phyloP scores from a whole-genome alignment of 2,329 filamentous ascomycete species.

The Metarhizium humberi region DNA sequence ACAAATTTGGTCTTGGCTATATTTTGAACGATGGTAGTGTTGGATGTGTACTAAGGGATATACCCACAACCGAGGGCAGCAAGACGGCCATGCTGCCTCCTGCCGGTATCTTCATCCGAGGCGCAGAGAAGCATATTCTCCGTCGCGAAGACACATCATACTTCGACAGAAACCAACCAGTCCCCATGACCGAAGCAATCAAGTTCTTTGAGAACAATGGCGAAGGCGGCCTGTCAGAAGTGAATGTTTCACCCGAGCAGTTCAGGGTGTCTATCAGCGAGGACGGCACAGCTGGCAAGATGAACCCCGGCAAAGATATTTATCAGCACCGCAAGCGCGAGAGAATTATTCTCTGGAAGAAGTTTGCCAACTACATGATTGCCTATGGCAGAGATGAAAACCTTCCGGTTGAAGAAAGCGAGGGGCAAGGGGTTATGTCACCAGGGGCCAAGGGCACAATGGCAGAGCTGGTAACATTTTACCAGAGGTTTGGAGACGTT shows the following conservation, averaged over 20 bases:
- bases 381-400: conserved; percentile 64
- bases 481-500: conserved; percentile 72
- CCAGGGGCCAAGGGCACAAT: conserved; percentile 27
- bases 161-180: conserved; percentile 47
- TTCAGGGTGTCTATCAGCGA: conserved; percentile 47
- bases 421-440: conserved; percentile 28
- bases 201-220: conserved; percentile 68
- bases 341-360: conserved; percentile 60
- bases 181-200: conserved; percentile 53
- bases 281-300: conserved; percentile 51
- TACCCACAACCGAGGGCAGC: conserved; percentile 41
- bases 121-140: conserved; percentile 61
- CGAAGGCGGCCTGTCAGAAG: conserved; percentile 50
- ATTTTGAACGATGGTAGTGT: conserved; percentile 75
- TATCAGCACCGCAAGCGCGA: conserved; percentile 58
- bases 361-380: conserved; percentile 67
- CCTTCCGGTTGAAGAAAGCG: conserved; percentile 35
- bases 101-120: conserved; percentile 61
- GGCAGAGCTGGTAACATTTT: conserved; percentile 63
- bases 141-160: conserved; percentile 48
- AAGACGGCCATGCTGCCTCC: conserved; percentile 51
- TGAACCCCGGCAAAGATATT: conserved; percentile 52
- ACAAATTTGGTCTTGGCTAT: conserved; percentile 78
- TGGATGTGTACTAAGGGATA: conserved; percentile 56
- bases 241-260: conserved; percentile 54